Evolutionary conservation across 2,329 filamentous ascomycete genomes (phyloP), one percentile per base, ranked within the genome.

Genomic region (Dactylella cylindrospora): DNA sequence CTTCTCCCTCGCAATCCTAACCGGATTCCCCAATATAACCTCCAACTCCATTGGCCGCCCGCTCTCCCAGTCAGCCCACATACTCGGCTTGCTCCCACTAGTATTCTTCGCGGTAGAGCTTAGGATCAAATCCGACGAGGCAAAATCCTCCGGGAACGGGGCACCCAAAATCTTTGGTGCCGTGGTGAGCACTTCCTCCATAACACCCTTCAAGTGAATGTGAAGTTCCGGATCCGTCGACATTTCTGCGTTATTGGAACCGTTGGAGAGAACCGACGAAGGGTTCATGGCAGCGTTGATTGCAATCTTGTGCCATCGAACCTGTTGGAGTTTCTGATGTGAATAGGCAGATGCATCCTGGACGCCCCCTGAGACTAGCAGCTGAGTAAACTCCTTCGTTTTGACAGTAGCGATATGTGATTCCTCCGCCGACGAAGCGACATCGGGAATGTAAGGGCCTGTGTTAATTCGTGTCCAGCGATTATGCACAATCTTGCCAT

Each of bases 11-110:
- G 84, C 84, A 39, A 85, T 81, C 65, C 82, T 74, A 23, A 87
- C 80, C 0, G 84, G 83, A 69, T 88, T 87, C 1, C 85, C 84
- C 19, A 88, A 70, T 32, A 88, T 86, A 28, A 86, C 84, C 72
- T 88, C 85, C 44, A 88, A 70, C 74, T 88, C 85, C 77, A 88
- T 77, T 32, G 78, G 78, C 68, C 81, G 77, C 0, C 82, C 81
- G 1, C 76, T 77, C 71, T 85, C 82, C 83, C 84, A 87, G 69
- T 88, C 85, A 10, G 84, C 72, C 67, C 85, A 74, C 85, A 88
- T 88, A 66, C 80, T 83, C 22, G 80, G 80, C 1, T 84, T 79
- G 0, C 74, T 77, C 0, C 84, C 85, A 62, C 87, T 77, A 12
- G 78, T 75, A 1, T 73, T 73, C 0, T 83, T 83, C 57, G 87